Conservation (phyloP, 1,284 basidiomycete genomes). For the Leucocoprinus gongylophorus region DNA sequence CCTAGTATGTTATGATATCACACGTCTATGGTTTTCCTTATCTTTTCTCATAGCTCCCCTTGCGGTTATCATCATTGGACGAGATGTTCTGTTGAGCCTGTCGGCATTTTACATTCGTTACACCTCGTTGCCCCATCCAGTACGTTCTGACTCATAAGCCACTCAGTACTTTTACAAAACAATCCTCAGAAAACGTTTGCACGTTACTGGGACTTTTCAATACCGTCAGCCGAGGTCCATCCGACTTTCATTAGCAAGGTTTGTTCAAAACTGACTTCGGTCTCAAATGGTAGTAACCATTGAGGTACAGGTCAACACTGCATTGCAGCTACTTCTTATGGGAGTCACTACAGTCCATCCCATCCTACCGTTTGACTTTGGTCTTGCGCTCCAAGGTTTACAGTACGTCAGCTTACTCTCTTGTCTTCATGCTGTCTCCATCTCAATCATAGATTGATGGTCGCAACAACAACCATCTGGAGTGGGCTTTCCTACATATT, state of each 20-base stretch:
- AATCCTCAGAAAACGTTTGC: slow-evolving; percentile 73
- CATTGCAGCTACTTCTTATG: slow-evolving; percentile 87
- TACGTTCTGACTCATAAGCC: slow-evolving; percentile 33
- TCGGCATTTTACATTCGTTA: slow-evolving; percentile 95
- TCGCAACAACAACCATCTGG: slow-evolving; percentile 86
- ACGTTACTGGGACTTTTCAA: slow-evolving; percentile 92
- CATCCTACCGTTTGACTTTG: slow-evolving; percentile 60
- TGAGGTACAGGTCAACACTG: slow-evolving; percentile 74
- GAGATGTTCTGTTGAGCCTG: slow-evolving; percentile 82
- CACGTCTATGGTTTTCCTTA: slow-evolving; percentile 4
- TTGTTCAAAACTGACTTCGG: slow-evolving; percentile 11
- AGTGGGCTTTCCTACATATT: slow-evolving; percentile 89
- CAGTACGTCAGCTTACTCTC: slow-evolving; percentile 28
- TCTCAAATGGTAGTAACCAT: slow-evolving; percentile 1
- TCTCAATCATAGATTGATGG: slow-evolving; percentile 56
- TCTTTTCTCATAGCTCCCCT: slow-evolving; percentile 57
- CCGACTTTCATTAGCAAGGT: slow-evolving; percentile 91
- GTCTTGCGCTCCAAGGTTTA: slow-evolving; percentile 44
- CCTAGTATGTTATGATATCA: slow-evolving; percentile 51
- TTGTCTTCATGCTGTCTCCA: neutral
- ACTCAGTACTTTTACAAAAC: neutral
- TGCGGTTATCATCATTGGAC: slow-evolving; percentile 80
- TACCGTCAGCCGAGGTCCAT: slow-evolving; percentile 90
- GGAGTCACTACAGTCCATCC: slow-evolving; percentile 83
- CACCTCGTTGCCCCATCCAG: slow-evolving; percentile 80